Percentiles rank a stretch among this genome's conserved stretches.
Conservation (phyloP, 345 rosid species). For the Populus pruinosa region DNA sequence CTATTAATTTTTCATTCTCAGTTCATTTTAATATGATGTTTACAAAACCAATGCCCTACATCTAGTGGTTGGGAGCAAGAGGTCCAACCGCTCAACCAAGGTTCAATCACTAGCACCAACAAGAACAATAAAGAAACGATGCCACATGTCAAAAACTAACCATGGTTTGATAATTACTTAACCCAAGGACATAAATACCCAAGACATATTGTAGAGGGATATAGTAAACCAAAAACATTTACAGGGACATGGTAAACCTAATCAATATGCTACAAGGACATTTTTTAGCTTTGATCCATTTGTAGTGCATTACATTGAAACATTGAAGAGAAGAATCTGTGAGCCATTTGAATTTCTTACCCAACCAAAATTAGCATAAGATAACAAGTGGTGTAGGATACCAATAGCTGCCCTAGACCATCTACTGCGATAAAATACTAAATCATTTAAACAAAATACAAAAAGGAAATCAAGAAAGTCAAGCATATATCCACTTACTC, state of each 20-base stretch:
- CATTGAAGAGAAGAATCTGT: background rate
- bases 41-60: background rate
- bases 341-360: background rate
- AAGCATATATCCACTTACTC: constrained; percentile 51
- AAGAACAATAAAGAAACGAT: background rate
- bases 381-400: background rate
- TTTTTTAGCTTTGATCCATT: no score
- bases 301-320: background rate
- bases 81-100: background rate
- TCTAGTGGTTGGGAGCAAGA: background rate
- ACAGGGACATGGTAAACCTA: no score
- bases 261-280: no score
- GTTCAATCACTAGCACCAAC: background rate
- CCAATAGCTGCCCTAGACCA: background rate
- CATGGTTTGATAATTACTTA: no score
- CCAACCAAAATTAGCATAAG: background rate
- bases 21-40: background rate
- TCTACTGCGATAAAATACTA: background rate
- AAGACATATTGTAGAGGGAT: no score
- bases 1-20: background rate
- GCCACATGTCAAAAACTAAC: no score
- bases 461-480: constrained; percentile 3
- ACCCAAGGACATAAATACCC: no score
- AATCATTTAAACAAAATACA: background rate
- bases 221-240: no score